These are phyloP conservation scores for Yamadazyma sp. DNA, from an alignment of 1,139 yeast species.

Conservation along the genomic window DNA sequence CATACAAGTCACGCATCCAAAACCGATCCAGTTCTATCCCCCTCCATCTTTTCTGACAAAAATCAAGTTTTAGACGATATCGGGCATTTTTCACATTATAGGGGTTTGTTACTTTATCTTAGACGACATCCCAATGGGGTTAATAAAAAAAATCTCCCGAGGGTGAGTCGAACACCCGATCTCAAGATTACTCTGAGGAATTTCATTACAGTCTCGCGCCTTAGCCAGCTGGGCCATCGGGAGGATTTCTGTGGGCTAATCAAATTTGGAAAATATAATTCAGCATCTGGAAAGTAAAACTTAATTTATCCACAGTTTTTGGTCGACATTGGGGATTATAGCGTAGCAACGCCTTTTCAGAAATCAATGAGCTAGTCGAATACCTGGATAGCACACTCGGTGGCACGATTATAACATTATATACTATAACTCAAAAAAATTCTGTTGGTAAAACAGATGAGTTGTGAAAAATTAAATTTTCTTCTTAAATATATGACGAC, in stretches of 20 bases:
- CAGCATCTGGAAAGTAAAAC: too few relatives aligned
- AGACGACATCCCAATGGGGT: neutral
- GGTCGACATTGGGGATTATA: too few relatives aligned
- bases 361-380: neutral
- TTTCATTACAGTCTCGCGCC: constrained; percentile 75
- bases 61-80: too few relatives aligned
- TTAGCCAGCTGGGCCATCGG: constrained; percentile 79
- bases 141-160: constrained; percentile 53
- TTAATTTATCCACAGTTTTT: too few relatives aligned
- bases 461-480: constrained; percentile 2
- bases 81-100: too few relatives aligned
- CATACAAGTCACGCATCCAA: neutral
- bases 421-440: too few relatives aligned
- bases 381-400: too few relatives aligned
- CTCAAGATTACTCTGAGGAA: constrained; percentile 60
- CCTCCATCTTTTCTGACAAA: neutral
- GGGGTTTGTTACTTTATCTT: too few relatives aligned
- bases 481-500: neutral
- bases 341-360: neutral
- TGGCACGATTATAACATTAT: too few relatives aligned
- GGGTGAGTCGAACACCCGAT: constrained; percentile 87
- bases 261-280: neutral
- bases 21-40: neutral
- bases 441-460: too few relatives aligned
- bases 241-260: constrained; percentile 32